Evolutionary conservation across 2,329 filamentous ascomycete species (phyloP).

Genomic region (Ascochyta rabiei): DNA sequence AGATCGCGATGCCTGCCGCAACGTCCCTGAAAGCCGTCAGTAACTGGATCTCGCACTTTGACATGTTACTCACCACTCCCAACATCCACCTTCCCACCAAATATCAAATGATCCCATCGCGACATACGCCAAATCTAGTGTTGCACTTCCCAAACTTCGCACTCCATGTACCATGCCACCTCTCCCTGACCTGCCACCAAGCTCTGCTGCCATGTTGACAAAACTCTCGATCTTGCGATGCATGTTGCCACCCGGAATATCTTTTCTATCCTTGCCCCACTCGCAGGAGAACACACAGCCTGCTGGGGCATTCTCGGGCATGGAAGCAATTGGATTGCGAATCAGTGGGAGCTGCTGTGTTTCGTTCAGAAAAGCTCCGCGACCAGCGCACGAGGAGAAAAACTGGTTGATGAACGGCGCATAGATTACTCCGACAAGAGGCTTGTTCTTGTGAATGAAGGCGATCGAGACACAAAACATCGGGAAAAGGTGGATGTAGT

Average conservation of each 20-base stretch:
- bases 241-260: constrained; percentile 70
- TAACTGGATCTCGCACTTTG: background rate
- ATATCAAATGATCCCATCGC: constrained; percentile 79
- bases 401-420: constrained; percentile 72
- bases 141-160: constrained; percentile 73
- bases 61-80: constrained; percentile 69
- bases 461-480: constrained; percentile 83
- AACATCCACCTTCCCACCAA: constrained; percentile 83
- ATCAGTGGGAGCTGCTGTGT: constrained; percentile 68
- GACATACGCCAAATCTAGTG: constrained; percentile 74
- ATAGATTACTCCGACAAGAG: constrained; percentile 73
- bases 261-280: constrained; percentile 78
- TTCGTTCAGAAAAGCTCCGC: constrained; percentile 73
- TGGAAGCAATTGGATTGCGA: constrained; percentile 64
- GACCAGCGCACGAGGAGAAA: constrained; percentile 70
- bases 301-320: constrained; percentile 68
- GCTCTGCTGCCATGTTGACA: constrained; percentile 73
- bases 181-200: constrained; percentile 65
- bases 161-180: constrained; percentile 83
- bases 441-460: constrained; percentile 64
- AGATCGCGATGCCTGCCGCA: constrained; percentile 74
- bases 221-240: constrained; percentile 76
- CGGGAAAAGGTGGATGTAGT: constrained; percentile 80
- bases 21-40: constrained; percentile 64
- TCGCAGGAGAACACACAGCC: constrained; percentile 77